Conservation (phyloP, 2,329 filamentous ascomycete species). For the Mollisiaceae sp. region DNA sequence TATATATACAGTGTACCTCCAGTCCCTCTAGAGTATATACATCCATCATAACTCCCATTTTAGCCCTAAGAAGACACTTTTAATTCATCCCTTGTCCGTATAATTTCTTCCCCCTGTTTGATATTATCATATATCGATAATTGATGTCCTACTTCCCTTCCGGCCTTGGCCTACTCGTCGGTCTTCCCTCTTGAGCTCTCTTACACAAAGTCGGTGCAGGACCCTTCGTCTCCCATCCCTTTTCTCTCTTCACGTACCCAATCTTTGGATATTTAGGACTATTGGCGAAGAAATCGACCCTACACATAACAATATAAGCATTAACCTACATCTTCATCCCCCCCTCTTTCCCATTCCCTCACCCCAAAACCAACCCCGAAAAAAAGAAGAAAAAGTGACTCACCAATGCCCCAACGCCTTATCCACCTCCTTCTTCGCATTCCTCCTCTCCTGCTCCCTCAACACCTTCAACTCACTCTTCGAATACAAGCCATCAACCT, state of each 20-base stretch:
- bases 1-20: not conserved
- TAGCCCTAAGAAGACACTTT: not conserved
- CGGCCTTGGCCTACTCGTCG: conserved; percentile 50
- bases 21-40: not conserved
- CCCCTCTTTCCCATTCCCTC: too few species aligned
- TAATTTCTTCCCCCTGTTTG: not conserved
- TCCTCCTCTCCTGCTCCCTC: conserved; percentile 66
- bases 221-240: conserved; percentile 64
- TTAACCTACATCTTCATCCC: too few species aligned
- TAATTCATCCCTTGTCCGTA: not conserved
- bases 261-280: conserved; percentile 82
- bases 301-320: too few species aligned
- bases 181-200: conserved; percentile 64
- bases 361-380: too few species aligned
- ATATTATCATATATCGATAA: too few species aligned
- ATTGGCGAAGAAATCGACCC: conserved; percentile 78
- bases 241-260: conserved; percentile 71
- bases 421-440: conserved; percentile 68
- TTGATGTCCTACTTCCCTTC: conserved; percentile 29
- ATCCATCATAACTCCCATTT: not conserved
- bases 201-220: conserved; percentile 64
- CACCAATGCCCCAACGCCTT: conserved; percentile 71
- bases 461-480: conserved; percentile 58
- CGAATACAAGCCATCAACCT: conserved; percentile 63
- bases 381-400: too few species aligned